Percentiles rank a stretch among this genome's conserved stretches.
Evolutionary conservation across 2,329 filamentous ascomycete species (phyloP).

Genomic region (Phyllosticta paracitricarpa): DNA sequence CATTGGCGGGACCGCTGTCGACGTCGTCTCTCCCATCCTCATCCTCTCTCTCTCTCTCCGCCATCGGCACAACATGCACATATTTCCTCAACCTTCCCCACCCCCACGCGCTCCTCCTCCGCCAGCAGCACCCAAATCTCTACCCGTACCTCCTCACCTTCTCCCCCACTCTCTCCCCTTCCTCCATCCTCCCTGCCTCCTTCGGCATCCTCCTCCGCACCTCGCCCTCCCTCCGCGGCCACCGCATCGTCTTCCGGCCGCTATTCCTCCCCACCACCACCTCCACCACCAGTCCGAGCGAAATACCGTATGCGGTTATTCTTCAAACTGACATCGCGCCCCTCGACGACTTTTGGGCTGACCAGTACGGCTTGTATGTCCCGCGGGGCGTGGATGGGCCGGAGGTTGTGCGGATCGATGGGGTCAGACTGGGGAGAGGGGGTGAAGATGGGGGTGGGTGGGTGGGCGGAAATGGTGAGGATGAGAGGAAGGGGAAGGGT

Average conservation of each 20-base stretch:
- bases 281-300: background rate
- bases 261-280: background rate
- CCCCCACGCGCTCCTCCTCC: no score
- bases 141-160: slow-evolving; percentile 5
- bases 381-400: slow-evolving; percentile 26
- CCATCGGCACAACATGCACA: background rate
- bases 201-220: slow-evolving; percentile 12
- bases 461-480: no score
- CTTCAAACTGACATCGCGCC: slow-evolving; percentile 24
- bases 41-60: background rate
- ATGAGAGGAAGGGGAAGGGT: background rate
- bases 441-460: no score
- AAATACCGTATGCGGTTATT: slow-evolving; percentile 13
- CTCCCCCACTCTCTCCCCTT: background rate
- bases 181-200: background rate
- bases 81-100: background rate
- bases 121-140: background rate
- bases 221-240: slow-evolving; percentile 9
- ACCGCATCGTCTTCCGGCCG: slow-evolving; percentile 10
- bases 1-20: no score
- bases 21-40: no score
- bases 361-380: slow-evolving; percentile 25
- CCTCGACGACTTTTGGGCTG: slow-evolving; percentile 32
- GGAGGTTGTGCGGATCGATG: slow-evolving; percentile 25
- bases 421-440: background rate